phyloP scores from a whole-genome alignment of 306 rosid species.

The Lotus japonicus region DNA sequence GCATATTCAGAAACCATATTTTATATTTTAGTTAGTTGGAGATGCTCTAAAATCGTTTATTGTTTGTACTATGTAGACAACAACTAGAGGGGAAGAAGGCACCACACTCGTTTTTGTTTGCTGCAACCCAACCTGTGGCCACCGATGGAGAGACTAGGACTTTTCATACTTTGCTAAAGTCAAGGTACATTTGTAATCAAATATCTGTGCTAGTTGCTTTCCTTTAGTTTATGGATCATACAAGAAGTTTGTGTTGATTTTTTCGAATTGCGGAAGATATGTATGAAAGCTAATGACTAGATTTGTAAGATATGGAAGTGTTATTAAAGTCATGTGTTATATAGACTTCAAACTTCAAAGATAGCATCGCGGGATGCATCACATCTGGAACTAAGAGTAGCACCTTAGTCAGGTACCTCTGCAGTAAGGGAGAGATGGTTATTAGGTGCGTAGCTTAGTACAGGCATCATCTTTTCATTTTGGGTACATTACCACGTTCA shows the following conservation, averaged over 20 bases:
- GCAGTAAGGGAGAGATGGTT: too few species aligned
- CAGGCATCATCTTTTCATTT: too few species aligned
- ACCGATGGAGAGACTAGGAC: constrained; percentile 61
- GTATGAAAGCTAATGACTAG: background rate
- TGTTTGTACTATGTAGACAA: constrained; percentile 43
- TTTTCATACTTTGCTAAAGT: background rate
- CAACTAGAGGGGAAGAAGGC: constrained; percentile 75
- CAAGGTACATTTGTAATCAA: background rate
- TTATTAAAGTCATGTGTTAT: too few species aligned
- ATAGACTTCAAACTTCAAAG: too few species aligned
- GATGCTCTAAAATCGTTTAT: background rate
- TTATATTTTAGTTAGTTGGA: background rate
- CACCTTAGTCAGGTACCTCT: too few species aligned
- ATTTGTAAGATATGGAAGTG: too few species aligned
- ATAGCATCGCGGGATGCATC: too few species aligned
- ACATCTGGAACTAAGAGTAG: too few species aligned
- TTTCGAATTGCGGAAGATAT: background rate
- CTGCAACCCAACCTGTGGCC: constrained; percentile 77
- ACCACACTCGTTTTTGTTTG: constrained; percentile 70
- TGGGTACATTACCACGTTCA: too few species aligned
- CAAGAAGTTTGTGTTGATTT: background rate
- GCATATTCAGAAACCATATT: background rate
- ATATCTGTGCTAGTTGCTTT: background rate
- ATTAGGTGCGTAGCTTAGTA: too few species aligned
- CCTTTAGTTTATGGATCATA: background rate